Percentiles rank a stretch among this genome's conserved stretches.
Evolutionary conservation across 495 filamentous ascomycete genomes (phyloP).

Genomic region (Lophiostoma macrostomum): DNA sequence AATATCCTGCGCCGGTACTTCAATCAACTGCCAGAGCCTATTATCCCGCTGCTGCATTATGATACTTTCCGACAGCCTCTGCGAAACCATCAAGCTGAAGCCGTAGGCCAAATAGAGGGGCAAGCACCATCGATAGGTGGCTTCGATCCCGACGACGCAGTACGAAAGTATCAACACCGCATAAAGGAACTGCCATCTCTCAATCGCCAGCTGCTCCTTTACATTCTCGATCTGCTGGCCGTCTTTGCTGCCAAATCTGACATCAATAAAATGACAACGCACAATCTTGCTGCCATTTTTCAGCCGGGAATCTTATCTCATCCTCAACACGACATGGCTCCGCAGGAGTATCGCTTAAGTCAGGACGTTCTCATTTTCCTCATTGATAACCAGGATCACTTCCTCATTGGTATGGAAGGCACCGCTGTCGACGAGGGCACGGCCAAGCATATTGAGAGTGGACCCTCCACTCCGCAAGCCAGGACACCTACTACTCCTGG

Average conservation of each 20-base stretch:
- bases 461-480: conserved; percentile 50
- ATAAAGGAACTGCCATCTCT: conserved; percentile 91
- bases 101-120: conserved; percentile 58
- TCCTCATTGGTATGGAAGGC: conserved; percentile 84
- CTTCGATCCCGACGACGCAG: conserved; percentile 75
- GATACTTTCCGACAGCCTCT: conserved; percentile 85
- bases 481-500: conserved; percentile 54
- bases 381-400: conserved; percentile 84
- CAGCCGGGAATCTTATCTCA: conserved; percentile 95
- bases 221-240: conserved; percentile 95
- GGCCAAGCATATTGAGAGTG: conserved; percentile 76
- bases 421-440: conserved; percentile 86
- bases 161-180: conserved; percentile 77
- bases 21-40: conserved; percentile 91
- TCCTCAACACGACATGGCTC: conserved; percentile 90
- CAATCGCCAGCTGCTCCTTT: conserved; percentile 91
- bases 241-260: conserved; percentile 98
- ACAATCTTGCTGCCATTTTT: conserved; percentile 96
- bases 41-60: conserved; percentile 93
- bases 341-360: conserved; percentile 87
- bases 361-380: conserved; percentile 97
- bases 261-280: conserved; percentile 91
- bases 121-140: conserved; percentile 51
- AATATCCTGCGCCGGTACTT: conserved; percentile 94
- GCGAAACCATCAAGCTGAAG: conserved; percentile 69